These are phyloP conservation scores for Nasturtium officinale DNA, from an alignment of 345 rosid genomes.

Conservation along the genomic window DNA sequence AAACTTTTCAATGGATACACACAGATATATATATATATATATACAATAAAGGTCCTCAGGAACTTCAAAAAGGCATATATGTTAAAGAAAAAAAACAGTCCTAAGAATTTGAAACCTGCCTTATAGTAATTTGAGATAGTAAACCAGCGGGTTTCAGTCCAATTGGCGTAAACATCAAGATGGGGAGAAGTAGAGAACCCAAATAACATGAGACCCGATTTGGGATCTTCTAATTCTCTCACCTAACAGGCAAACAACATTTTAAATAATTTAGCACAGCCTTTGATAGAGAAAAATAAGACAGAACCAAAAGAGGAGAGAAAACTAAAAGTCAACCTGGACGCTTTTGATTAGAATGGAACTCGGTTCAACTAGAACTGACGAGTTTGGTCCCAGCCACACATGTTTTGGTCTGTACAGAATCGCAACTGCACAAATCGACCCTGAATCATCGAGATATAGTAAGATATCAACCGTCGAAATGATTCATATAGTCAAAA, in stretches of 20 bases:
- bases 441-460: conserved; percentile 48
- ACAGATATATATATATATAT: not conserved
- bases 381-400: conserved; percentile 63
- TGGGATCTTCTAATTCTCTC: conserved; percentile 49
- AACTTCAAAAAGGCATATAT: no score
- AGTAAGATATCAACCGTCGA: conserved; percentile 4
- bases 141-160: conserved; percentile 50
- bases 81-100: not conserved
- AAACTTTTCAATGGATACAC: not conserved
- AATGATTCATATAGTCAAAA: not conserved
- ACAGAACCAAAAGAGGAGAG: not conserved
- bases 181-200: conserved; percentile 64
- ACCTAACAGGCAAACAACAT: conserved; percentile 50
- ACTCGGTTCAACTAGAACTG: conserved; percentile 63
- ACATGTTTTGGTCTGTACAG: conserved; percentile 54
- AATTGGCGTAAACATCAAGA: conserved; percentile 55
- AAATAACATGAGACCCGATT: conserved; percentile 53
- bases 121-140: conserved; percentile 55
- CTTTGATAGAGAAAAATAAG: not conserved
- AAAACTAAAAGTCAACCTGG: conserved; percentile 50
- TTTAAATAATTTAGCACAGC: not conserved
- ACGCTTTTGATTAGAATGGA: conserved; percentile 68
- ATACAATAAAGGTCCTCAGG: no score
- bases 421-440: conserved; percentile 55
- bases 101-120: conserved; percentile 50